phyloP scores from a whole-genome alignment of 2,329 filamentous ascomycete species.

The Sarocladium oryzae region DNA sequence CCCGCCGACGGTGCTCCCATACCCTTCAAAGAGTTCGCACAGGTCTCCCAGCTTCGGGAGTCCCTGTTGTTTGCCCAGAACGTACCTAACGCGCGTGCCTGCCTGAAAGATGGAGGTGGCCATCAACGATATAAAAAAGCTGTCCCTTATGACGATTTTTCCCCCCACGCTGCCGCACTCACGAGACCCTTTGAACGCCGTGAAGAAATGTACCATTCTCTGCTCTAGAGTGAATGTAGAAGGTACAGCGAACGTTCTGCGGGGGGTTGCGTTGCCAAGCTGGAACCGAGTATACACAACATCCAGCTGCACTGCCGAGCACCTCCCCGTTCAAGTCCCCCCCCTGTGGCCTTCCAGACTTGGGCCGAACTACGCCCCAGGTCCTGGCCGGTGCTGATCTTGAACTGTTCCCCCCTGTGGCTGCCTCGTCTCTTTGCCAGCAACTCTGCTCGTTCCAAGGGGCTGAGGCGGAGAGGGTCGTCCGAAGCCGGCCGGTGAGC shows the following conservation, averaged over 20 bases:
- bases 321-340: slow-evolving; percentile 26
- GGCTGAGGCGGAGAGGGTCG: slow-evolving; percentile 43
- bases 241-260: slow-evolving; percentile 43
- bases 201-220: slow-evolving; percentile 35
- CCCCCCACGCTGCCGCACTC: slow-evolving; percentile 48
- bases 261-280: too few species aligned
- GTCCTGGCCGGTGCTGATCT: slow-evolving; percentile 39
- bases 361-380: slow-evolving; percentile 37
- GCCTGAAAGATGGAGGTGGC: too few species aligned
- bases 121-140: too few species aligned
- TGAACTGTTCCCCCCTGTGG: slow-evolving; percentile 28
- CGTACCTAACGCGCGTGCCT: too few species aligned
- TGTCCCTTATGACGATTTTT: too few species aligned
- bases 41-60: too few species aligned
- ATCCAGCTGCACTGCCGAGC: slow-evolving; percentile 38
- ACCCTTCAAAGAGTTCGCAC: too few species aligned
- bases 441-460: slow-evolving; percentile 47
- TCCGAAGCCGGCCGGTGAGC: slow-evolving; percentile 37
- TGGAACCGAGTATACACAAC: too few species aligned
- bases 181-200: slow-evolving; percentile 46
- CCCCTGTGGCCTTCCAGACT: slow-evolving; percentile 17
- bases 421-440: slow-evolving; percentile 36
- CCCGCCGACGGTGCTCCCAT: too few species aligned
- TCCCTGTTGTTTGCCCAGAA: too few species aligned
- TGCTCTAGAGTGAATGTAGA: slow-evolving; percentile 42